Evolutionary conservation across 106 monocot species (phyloP), one percentile per base, ranked within the genome.

Genomic region (Dendrobium chrysotoxum): DNA sequence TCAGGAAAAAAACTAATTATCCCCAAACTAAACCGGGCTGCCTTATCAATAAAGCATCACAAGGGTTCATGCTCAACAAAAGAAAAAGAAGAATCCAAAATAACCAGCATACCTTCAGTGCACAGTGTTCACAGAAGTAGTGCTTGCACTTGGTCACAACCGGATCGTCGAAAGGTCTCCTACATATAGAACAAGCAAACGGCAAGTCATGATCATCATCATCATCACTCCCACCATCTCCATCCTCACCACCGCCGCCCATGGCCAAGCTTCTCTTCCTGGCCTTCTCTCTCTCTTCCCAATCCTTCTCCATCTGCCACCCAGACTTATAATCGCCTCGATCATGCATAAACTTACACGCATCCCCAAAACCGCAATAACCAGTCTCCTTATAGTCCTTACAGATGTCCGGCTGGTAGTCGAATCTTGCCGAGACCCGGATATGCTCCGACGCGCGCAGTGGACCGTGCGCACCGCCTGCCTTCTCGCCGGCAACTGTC

Each of bases 371-470:
- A 47, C 98, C 98, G 50, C 98, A 98, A 68, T 98, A 98, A 40
- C 98, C 98, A 11, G 98, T 98, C 83, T 98, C 98, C 83, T 98
- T 98, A 77, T 98, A 98, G 77, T 98, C 98, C 88, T 98, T 98
- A 46, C 98, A 98, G 21, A 98, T 98, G 71, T 98, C 98, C 9
- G 95, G 98, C 87, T 98, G 98, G 87, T 95, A 98, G 47, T 98
- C 98, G 72, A 98, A 98, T 82, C 98, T 89, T 18, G 89, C 89
- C 0, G 98, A 92, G 4, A 84, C 25, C 28, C 98, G 81, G n/a
- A 98, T 98, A 76, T 95, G 89, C 11, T 91, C 91, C 0, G 98
- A 92, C 0, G 98, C 92, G 18, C 98, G 86, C 10, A 98, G 89
- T 5, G 98, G 98, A 2, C 98, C 98, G 55, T 98, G 98, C 1